Conservation (phyloP, 2,329 filamentous ascomycete species). For the Elsinoe perseae region DNA sequence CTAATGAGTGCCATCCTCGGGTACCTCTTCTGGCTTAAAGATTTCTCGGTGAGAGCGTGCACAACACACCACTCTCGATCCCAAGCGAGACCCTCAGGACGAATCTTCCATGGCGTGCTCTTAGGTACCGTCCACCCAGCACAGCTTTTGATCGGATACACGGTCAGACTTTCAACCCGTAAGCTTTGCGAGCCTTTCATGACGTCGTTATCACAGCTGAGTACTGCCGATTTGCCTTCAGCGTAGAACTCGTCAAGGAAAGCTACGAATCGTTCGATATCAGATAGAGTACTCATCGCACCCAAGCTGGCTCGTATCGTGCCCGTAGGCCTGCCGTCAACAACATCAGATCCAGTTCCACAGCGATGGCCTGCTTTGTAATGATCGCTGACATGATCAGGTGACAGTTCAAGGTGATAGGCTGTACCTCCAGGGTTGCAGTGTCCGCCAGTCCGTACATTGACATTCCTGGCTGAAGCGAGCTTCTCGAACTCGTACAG, state of each 20-base stretch:
- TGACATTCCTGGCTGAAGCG: conserved; percentile 67
- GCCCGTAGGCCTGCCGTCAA: conserved; percentile 79
- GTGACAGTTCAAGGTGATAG: conserved; percentile 59
- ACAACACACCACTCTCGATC: conserved; percentile 95
- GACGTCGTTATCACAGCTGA: no score
- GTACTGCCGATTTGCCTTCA: conserved; percentile 14
- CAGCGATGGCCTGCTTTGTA: conserved; percentile 81
- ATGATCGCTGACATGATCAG: conserved; percentile 76
- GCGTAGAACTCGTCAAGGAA: conserved; percentile 32
- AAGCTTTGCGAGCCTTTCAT: conserved; percentile 21
- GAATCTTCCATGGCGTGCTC: conserved; percentile 63
- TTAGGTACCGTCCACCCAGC: conserved; percentile 65
- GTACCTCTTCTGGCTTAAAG: conserved; percentile 80
- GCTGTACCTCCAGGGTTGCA: conserved; percentile 90
- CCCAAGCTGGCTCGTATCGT: conserved; percentile 80
- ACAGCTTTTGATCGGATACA: conserved; percentile 95
- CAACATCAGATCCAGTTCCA: conserved; percentile 71
- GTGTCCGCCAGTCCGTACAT: conserved; percentile 78
- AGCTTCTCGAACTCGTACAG: conserved; percentile 84
- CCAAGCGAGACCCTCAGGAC: conserved; percentile 78
- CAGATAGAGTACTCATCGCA: conserved; percentile 73
- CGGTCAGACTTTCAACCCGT: conserved; percentile 43
- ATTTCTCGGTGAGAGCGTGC: conserved; percentile 74
- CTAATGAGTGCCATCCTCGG: conserved; percentile 79
- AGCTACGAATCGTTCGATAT: conserved; percentile 61